Evolutionary conservation across 805 yeast species (phyloP), one percentile per base, ranked within the genome.

Genomic region (Scheffersomyces lignosus): DNA sequence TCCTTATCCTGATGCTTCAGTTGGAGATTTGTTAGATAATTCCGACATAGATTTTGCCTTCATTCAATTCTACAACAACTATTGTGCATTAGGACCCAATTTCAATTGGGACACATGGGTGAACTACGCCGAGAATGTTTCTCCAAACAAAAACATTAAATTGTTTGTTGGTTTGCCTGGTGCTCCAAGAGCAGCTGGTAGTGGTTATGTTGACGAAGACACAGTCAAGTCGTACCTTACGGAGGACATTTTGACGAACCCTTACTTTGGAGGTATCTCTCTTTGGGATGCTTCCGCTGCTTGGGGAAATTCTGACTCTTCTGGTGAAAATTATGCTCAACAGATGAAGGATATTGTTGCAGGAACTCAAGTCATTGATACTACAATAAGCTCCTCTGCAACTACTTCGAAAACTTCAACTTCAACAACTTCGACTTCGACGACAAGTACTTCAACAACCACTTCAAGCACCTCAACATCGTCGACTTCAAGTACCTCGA

Each of bases 11-110:
- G 96, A 89, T 65, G 81, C 45, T 7, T 48, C 51, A 17, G 45
- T 58, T 15, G 59, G 60, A 15, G 49, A 44, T 15, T 43, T 57
- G 16, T 43, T 62, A 30, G 37, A 46, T 77, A 32, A 73, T 61
- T 80, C 87, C 8, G 69, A 77, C 26, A 70, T 89, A 47, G 96
- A 89, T 62, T 87, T 80, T 59, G 84, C 87, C 4, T 87, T 86
- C 56, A 74, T 90, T 47, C 96, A 88, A 66, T 89, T 89, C 66
- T 89, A 88, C 74, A 89, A 89, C 76, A 89, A 89, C 65, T 73
- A 81, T 55, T 86, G 95, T 62, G 63, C 75, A 31, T 67, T 81
- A 38, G 54, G 57, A 13, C 45, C 45, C 20, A 14, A 33, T 18
- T 89, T 87, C 72, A 74, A 74, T 60, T 73, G 71, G 68, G 83